phyloP scores from a whole-genome alignment of 257 asterid genomes.

The Rauvolfia tetraphylla region DNA sequence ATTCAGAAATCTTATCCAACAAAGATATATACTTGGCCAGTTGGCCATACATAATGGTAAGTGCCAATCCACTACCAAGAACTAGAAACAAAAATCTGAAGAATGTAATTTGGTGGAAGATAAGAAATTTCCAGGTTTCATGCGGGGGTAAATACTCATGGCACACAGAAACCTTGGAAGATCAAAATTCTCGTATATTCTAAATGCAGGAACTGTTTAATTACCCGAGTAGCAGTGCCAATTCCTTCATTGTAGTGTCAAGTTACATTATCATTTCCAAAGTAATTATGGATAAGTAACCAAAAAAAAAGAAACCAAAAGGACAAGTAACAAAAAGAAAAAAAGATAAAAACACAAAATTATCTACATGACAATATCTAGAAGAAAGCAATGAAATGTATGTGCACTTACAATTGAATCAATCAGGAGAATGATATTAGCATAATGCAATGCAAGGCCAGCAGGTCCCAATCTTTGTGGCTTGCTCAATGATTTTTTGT shows the following conservation, averaged over 20 bases:
- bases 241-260: not conserved
- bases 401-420: conserved; percentile 61
- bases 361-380: not conserved
- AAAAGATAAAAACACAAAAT: no score
- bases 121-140: not conserved
- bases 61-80: not conserved
- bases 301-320: no score
- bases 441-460: conserved; percentile 76
- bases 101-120: not conserved
- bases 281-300: not conserved
- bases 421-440: conserved; percentile 71
- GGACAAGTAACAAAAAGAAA: no score
- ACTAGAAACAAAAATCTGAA: not conserved
- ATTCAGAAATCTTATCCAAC: not conserved
- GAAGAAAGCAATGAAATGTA: not conserved
- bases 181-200: not conserved
- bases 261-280: not conserved
- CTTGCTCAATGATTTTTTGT: conserved; percentile 23
- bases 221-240: not conserved
- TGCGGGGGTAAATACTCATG: not conserved
- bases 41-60: not conserved
- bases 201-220: not conserved
- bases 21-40: not conserved
- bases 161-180: not conserved
- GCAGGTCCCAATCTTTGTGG: conserved; percentile 63